Base-by-base conservation (phyloP, 768 basidiomycete species). In the Boletus speciosus region DNA sequence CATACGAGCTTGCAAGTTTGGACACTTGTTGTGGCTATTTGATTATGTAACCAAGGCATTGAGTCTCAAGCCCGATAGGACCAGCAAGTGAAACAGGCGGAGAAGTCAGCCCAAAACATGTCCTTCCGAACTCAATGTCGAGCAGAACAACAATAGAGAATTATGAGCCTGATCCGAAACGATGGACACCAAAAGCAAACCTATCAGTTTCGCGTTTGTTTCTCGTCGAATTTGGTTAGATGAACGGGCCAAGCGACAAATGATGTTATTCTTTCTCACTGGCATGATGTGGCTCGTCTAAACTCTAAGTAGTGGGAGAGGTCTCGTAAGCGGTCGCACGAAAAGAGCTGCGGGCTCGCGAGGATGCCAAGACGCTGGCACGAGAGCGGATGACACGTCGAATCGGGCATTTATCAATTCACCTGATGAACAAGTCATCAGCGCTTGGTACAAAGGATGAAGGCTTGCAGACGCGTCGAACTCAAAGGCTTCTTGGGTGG, bases 161-260 rank as follows among this genome's bases (percentile, higher is more conserved):
- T 42, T 23, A 47, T 42, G 19, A 41, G 31, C 44, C 23, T 12
- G 19, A 34, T 50, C 44, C 41, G 27, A 46, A 44, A 49, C 35
- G 43, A 54, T 31, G 46, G 39, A 55, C 29, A 29, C 29, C 29
- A 29, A 38, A 39, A 21, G 31, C 23, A 40, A 38, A 35, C 34
- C 4, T 23, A 48, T 31, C 19, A 19, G 19, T 19, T 19, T 19
- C 19, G 19, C 19, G 55, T 23, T 25, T 36, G 27, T 54, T 47
- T 36, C 23, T 36, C 6, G 35, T 48, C 51, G 1, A 1, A 65
- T 67, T 53, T 67, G 54, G 65, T 53, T 65, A 66, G 43, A 66
- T 61, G 55, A 52, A 48, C 5, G 32, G 45, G 35, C 25, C 43
- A 27, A 49, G 11, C 21, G 16, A 37, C 44, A 31, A 19, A 38